phyloP scores from a whole-genome alignment of 2,329 filamentous ascomycete genomes.

The Basipetospora chlamydospora region DNA sequence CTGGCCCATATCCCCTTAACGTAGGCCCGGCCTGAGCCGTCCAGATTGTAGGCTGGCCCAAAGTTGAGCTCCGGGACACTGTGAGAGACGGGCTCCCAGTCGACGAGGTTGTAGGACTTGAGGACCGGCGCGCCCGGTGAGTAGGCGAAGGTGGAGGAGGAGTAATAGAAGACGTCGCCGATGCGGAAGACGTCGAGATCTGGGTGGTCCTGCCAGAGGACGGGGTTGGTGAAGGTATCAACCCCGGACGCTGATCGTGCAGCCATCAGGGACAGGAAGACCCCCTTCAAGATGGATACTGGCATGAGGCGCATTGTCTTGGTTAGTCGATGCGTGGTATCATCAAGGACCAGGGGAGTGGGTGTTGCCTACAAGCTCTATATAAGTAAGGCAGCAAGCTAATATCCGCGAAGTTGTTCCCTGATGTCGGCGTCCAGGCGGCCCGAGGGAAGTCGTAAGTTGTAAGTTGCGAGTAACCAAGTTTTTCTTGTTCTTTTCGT shows the following conservation, averaged over 20 bases:
- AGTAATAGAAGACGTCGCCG: constrained; percentile 37
- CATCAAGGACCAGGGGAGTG: too few species aligned
- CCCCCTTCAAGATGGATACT: too few species aligned
- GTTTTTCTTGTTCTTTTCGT: too few species aligned
- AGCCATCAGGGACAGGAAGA: too few species aligned
- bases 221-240: constrained; percentile 29
- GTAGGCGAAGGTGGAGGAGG: constrained; percentile 41
- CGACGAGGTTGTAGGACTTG: constrained; percentile 38
- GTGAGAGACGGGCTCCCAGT: constrained; percentile 32
- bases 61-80: constrained; percentile 23
- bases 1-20: constrained; percentile 21
- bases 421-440: too few species aligned
- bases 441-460: too few species aligned
- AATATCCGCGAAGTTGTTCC: too few species aligned
- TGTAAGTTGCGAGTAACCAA: too few species aligned
- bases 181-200: constrained; percentile 39
- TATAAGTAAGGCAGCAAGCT: too few species aligned
- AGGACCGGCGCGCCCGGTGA: constrained; percentile 42
- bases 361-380: too few species aligned
- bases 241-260: neutral
- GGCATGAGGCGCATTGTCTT: too few species aligned
- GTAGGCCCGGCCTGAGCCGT: neutral
- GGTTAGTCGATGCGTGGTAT: too few species aligned
- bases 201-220: constrained; percentile 40
- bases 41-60: constrained; percentile 2